Evolutionary conservation across 371 early-diverging fungal genomes (phyloP), one percentile per base, ranked within the genome.

Genomic region (Apophysomyces trapeziformis): DNA sequence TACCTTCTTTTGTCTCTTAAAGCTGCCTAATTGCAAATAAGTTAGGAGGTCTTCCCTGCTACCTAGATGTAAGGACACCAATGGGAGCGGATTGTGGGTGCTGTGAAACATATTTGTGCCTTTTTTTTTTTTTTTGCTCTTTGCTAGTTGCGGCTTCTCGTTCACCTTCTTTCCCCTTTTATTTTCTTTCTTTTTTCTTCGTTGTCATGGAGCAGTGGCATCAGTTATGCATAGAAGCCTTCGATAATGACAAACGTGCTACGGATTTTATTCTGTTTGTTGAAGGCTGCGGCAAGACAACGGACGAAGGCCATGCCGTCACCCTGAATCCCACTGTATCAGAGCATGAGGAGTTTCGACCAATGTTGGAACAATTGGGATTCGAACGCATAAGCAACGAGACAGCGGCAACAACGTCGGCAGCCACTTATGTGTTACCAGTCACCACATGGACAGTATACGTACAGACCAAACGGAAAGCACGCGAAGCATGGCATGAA

Each of bases 231-330:
- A 32, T 43, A 8, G 57, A 66, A 2, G 74, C 70, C 3, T 77
- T 77, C 57, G 62, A 72, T 18, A 64, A 66, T 32, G 69, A 77
- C 43, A 16, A 43, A 36, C 21, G 18, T 35, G 67, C 74, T 21
- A 68, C 63, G 41, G 66, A 77, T 32, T 54, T 74, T n/a, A 57
- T 77, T 7, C 18, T 77, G 5, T 74, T 68, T 61, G 18, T 77
- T 11, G 74, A 77, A 16, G 60, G 63, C 5, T 65, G 63, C 43
- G 66, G 66, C 14, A 32, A 44, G 14, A n/a, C 38, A 13, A 61
- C 50, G 5, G 26, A 38, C 4, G 62, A 38, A 16, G 68, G 67
- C 13, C 59, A 58, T 43, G 39, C 50, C 5, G 58, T 65, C 46
- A 54, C 59, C 12, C 14, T 50, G 21, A 50, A 26, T 50, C 9